These are phyloP conservation scores for Lipomyces yamanashiensis DNA, from an alignment of 805 yeast genomes.

Conservation along the genomic window DNA sequence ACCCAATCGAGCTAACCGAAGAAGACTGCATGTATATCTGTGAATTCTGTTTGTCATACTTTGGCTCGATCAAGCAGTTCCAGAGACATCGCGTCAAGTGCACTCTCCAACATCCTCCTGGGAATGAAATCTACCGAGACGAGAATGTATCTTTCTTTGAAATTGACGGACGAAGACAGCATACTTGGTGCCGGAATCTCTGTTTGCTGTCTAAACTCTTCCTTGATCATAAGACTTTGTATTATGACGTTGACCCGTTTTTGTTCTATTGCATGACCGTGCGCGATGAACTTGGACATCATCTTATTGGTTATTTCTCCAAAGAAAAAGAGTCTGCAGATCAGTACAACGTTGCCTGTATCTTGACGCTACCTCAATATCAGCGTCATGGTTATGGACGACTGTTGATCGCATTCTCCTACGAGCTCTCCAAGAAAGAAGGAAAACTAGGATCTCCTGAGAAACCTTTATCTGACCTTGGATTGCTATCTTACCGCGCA, in stretches of 20 bases:
- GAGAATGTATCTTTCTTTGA: conserved; percentile 93
- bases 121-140: conserved; percentile 95
- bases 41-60: conserved; percentile 86
- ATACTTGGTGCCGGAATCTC: conserved; percentile 96
- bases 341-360: conserved; percentile 95
- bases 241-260: conserved; percentile 98
- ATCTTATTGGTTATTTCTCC: conserved; percentile 93
- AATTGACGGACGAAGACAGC: conserved; percentile 93
- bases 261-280: conserved; percentile 94
- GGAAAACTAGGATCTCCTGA: conserved; percentile 95
- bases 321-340: conserved; percentile 97
- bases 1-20: conserved; percentile 92
- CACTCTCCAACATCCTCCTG: conserved; percentile 94
- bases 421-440: conserved; percentile 85
- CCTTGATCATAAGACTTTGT: conserved; percentile 92
- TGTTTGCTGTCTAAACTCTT: conserved; percentile 89
- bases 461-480: conserved; percentile 94
- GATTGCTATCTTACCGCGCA: conserved; percentile 89
- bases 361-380: conserved; percentile 91
- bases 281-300: conserved; percentile 89
- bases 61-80: conserved; percentile 87
- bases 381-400: conserved; percentile 96
- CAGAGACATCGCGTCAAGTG: conserved; percentile 89
- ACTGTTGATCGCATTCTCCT: conserved; percentile 87
- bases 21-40: conserved; percentile 88